Percentiles rank a stretch among this genome's conserved stretches.
Evolutionary conservation across 2,329 filamentous ascomycete species (phyloP).

Genomic region (Bimuria novae-zelandiae): DNA sequence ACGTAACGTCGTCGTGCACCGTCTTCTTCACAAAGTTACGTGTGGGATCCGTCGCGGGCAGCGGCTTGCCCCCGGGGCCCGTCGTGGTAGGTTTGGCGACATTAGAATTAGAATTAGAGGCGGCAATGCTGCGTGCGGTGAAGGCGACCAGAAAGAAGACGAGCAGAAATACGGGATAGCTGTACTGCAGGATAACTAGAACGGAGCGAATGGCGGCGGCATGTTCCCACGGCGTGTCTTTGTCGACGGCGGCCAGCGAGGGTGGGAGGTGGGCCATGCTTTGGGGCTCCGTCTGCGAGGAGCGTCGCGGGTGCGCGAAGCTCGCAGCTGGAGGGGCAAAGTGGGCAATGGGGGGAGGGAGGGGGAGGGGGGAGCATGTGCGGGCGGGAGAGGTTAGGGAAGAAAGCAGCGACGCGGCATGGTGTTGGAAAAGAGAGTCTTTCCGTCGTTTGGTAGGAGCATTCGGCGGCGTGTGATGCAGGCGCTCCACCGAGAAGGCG

Average conservation of each 20-base stretch:
- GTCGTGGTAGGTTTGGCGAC: slow-evolving; percentile 56
- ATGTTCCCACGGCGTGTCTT: slow-evolving; percentile 22
- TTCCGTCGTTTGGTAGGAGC: neutral
- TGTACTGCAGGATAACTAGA: slow-evolving; percentile 55
- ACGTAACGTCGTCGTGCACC: slow-evolving; percentile 62
- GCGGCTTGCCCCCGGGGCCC: slow-evolving; percentile 86
- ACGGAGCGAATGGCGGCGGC: slow-evolving; percentile 23
- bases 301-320: neutral
- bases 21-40: slow-evolving; percentile 52
- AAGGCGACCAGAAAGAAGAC: slow-evolving; percentile 68
- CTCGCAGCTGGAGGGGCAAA: too few species aligned
- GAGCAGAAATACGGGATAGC: slow-evolving; percentile 67
- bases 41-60: slow-evolving; percentile 66
- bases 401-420: slow-evolving; percentile 12
- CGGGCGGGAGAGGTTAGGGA: slow-evolving; percentile 17
- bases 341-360: slow-evolving; percentile 2
- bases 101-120: slow-evolving; percentile 52
- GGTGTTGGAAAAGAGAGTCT: slow-evolving; percentile 9
- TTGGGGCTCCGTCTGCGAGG: neutral
- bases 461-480: too few species aligned
- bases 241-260: slow-evolving; percentile 14
- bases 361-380: slow-evolving; percentile 6
- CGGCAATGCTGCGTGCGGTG: slow-evolving; percentile 63
- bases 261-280: slow-evolving; percentile 26
- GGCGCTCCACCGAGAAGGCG: neutral